These are phyloP conservation scores for Bipolaris victoriae DNA, from an alignment of 2,329 filamentous ascomycete species.

Conservation along the genomic window DNA sequence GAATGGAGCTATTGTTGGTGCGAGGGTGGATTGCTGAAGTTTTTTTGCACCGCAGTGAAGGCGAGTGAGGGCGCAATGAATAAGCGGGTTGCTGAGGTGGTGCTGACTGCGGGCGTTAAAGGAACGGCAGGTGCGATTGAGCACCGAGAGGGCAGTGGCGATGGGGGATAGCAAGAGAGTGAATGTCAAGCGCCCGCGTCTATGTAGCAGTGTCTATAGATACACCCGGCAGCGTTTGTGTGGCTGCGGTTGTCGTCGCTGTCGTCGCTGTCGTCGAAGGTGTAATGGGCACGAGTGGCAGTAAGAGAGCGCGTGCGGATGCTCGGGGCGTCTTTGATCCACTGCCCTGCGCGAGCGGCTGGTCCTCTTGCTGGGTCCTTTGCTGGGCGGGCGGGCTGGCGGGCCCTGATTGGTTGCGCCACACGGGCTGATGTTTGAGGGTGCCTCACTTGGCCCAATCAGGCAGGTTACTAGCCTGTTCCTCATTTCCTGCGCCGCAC, in stretches of 20 bases:
- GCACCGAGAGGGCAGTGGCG: conserved; percentile 22
- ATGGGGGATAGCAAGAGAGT: conserved; percentile 21
- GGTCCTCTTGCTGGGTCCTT: conserved; percentile 7
- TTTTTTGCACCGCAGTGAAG: conserved; percentile 26
- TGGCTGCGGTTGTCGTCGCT: background rate
- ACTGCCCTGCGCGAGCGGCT: conserved; percentile 21
- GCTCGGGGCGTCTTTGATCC: conserved; percentile 10
- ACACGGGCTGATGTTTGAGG: conserved; percentile 21
- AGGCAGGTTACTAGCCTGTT: conserved; percentile 36
- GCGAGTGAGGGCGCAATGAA: conserved; percentile 12
- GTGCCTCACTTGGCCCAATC: conserved; percentile 28
- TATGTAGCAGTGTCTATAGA: conserved; percentile 7
- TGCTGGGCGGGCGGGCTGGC: too few relatives aligned
- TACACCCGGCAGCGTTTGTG: background rate
- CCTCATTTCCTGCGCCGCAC: conserved; percentile 17
- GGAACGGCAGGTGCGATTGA: conserved; percentile 34
- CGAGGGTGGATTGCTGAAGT: conserved; percentile 15
- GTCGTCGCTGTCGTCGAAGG: background rate
- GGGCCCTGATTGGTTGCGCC: conserved; percentile 16
- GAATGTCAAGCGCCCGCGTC: conserved; percentile 34
- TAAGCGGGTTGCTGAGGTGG: conserved; percentile 9
- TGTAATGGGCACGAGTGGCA: conserved; percentile 2
- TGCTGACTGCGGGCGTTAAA: conserved; percentile 15
- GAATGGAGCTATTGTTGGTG: conserved; percentile 7
- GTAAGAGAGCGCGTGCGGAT: conserved; percentile 20